Evolutionary conservation across 306 rosid species (phyloP).

Genomic region (Calophaca sinica): DNA sequence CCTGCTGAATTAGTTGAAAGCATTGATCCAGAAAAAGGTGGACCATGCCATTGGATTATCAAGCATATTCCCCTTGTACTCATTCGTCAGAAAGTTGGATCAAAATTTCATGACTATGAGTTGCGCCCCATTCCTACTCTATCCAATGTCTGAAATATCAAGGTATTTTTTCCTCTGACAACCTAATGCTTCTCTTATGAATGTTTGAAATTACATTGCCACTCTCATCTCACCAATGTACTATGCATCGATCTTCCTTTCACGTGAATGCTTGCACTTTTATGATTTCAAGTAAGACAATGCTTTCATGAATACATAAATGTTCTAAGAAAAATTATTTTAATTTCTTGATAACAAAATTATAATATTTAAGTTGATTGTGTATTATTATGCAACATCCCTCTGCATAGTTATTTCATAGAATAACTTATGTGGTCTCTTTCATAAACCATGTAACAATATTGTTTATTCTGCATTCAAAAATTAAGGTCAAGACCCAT

Average conservation of each 20-base stretch:
- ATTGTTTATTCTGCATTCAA: too few relatives aligned
- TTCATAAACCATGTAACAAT: too few relatives aligned
- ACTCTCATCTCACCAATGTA: not conserved
- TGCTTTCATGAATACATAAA: not conserved
- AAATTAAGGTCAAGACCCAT: too few relatives aligned
- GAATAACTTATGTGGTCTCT: too few relatives aligned
- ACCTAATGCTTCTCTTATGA: not conserved
- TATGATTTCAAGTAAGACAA: not conserved
- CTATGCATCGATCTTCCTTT: too few relatives aligned
- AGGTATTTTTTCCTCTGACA: too few relatives aligned
- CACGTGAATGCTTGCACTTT: not conserved
- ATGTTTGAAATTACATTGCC: not conserved
- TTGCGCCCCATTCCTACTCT: too few relatives aligned
- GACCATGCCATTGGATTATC: not conserved
- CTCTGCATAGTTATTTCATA: not conserved
- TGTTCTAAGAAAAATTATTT: not conserved
- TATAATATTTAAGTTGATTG: not conserved
- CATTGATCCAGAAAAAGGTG: not conserved
- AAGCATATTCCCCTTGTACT: slow-evolving; percentile 1
- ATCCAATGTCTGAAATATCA: too few relatives aligned
- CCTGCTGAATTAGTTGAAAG: slow-evolving; percentile 6
- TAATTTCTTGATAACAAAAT: too few relatives aligned
- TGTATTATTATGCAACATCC: too few relatives aligned
- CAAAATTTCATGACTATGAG: not conserved
- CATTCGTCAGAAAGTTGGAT: not conserved